Conservation (phyloP, 768 basidiomycete genomes). For the Tricholomella constricta region DNA sequence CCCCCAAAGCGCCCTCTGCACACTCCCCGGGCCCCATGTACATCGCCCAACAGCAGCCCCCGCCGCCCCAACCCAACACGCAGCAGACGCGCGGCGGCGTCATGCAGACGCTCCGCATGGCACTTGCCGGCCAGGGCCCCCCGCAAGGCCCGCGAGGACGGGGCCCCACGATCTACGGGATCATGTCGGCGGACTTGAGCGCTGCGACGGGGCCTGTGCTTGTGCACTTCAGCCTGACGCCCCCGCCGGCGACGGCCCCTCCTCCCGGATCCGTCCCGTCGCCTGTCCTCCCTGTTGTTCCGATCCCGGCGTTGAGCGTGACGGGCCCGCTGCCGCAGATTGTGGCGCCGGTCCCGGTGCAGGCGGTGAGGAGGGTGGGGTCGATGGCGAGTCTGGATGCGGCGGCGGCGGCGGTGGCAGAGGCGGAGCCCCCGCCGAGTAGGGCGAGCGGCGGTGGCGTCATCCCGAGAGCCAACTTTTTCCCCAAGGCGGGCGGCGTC, state of each 20-base stretch:
- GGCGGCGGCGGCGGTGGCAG: neutral
- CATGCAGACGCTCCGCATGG: conserved; percentile 31
- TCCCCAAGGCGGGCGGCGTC: conserved; percentile 51
- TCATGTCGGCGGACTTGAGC: conserved; percentile 52
- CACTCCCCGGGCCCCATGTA: conserved; percentile 63
- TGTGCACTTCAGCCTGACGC: conserved; percentile 60
- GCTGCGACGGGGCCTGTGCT: conserved; percentile 58
- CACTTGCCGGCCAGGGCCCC: conserved; percentile 18
- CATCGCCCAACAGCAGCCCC: conserved; percentile 29
- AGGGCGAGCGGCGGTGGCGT: conserved; percentile 17
- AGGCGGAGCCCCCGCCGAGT: neutral
- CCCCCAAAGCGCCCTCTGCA: conserved; percentile 40
- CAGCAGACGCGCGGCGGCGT: conserved; percentile 15
- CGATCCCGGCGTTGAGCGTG: neutral
- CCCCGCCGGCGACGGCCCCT: conserved; percentile 31
- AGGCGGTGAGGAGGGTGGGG: conserved; percentile 6
- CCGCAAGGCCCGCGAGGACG: conserved; percentile 3
- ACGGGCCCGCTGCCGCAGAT: neutral
- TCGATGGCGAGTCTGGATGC: conserved; percentile 11
- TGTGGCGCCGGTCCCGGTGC: conserved; percentile 2
- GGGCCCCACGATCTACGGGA: conserved; percentile 63
- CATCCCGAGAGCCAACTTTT: conserved; percentile 65
- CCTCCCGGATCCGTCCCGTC: conserved; percentile 11
- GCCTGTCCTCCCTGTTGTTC: conserved; percentile 4
- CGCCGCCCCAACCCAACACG: conserved; percentile 9